Evolutionary conservation across 139 green algal genomes (phyloP).

Genomic region (Deuterostichococcus epilithicus): DNA sequence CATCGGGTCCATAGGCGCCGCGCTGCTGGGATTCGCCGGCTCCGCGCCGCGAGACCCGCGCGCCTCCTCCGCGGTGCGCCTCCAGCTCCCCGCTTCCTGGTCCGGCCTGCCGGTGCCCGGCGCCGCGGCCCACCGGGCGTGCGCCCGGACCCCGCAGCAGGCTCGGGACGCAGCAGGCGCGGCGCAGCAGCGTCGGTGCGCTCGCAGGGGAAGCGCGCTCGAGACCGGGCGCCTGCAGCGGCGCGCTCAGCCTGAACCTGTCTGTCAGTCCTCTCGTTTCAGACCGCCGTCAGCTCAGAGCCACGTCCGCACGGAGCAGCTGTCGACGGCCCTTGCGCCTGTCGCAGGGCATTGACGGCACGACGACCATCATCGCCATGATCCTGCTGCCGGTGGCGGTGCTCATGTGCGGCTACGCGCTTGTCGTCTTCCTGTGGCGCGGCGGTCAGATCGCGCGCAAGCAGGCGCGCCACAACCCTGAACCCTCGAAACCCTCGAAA

Average conservation of each 20-base stretch:
- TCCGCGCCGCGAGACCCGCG: neutral
- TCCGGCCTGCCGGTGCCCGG: too few species aligned
- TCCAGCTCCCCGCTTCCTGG: too few species aligned
- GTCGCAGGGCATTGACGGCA: slow-evolving; percentile 19
- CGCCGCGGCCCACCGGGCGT: too few species aligned
- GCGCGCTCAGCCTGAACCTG: too few species aligned
- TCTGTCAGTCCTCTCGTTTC: too few species aligned
- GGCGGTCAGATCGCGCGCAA: slow-evolving; percentile 41
- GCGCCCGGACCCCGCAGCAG: too few species aligned
- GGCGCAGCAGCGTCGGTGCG: too few species aligned
- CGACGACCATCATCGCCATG: slow-evolving; percentile 71
- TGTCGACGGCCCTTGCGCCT: neutral
- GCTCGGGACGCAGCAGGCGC: too few species aligned
- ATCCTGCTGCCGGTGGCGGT: slow-evolving; percentile 86
- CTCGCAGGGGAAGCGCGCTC: too few species aligned
- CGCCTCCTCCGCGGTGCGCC: neutral
- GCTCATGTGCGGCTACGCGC: slow-evolving; percentile 73
- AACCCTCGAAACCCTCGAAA: too few species aligned
- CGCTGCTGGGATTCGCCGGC: slow-evolving; percentile 69
- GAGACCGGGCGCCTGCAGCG: neutral
- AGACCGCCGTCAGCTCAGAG: neutral
- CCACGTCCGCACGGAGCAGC: neutral
- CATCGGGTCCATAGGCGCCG: slow-evolving; percentile 72
- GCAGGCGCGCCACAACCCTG: slow-evolving; percentile 36
- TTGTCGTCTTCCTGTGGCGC: slow-evolving; percentile 79